A percentile compares a stretch with the other conserved stretches of the same genome.
Conservation (phyloP, 2,329 filamentous ascomycete genomes). For the Venturia nashicola region DNA sequence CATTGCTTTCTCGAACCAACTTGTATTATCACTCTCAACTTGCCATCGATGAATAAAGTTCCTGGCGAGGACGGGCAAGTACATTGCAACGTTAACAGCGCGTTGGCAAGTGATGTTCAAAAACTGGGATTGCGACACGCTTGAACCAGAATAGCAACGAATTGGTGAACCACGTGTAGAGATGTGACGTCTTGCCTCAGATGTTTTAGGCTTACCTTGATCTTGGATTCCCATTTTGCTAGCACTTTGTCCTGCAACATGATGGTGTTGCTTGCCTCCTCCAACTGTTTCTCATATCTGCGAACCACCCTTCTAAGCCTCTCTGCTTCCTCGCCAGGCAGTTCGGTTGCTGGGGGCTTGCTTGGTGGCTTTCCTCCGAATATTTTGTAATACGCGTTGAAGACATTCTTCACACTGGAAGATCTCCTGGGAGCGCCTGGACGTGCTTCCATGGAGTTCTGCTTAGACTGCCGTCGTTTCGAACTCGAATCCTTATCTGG, state of each 20-base stretch:
- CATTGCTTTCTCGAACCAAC: neutral
- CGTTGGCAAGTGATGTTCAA: neutral
- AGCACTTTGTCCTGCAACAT: constrained; percentile 10
- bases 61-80: neutral
- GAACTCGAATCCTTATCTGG: neutral
- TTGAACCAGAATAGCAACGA: neutral
- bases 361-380: constrained; percentile 7
- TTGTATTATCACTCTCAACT: neutral
- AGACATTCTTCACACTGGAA: constrained; percentile 4
- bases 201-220: neutral
- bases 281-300: constrained; percentile 9
- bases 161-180: neutral
- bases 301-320: constrained; percentile 1
- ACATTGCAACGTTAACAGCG: neutral
- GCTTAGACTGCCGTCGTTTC: constrained; percentile 1
- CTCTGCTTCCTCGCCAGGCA: neutral
- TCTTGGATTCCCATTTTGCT: constrained; percentile 9
- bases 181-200: neutral
- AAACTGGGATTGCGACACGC: neutral
- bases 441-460: neutral
- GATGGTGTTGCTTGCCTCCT: constrained; percentile 9
- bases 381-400: constrained; percentile 10
- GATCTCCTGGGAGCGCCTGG: neutral
- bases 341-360: neutral
- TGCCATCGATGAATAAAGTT: neutral